Base-by-base conservation (phyloP, 768 basidiomycete genomes). In the Hygrophoropsis aurantiaca region DNA sequence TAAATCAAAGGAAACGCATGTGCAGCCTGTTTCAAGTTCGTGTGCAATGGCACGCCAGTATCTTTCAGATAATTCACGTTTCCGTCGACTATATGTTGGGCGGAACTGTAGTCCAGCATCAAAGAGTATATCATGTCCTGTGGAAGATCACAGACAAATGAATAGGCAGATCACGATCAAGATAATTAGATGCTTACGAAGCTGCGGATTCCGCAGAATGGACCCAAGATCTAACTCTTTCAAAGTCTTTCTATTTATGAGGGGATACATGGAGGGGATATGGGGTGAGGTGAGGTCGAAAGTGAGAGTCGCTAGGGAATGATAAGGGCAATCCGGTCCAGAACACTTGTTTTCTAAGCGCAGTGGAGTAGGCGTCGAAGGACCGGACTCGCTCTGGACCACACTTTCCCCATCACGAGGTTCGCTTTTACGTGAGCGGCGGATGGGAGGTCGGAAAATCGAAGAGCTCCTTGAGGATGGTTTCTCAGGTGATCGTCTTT, bases 111-210 rank as follows among this genome's bases (percentile, higher is more conserved):
- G 71, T 13, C 84, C 84, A 15, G 88, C 78, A 53, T 95, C 93
- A 54, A 94, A 94, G 55, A 94, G 79, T 50, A 94, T 76, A 67
- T 94, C 92, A 57, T 95, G 92, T 26, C 89, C 89, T 91, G 58
- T 21, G 36, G 44, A 46, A 48, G 34, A 44, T 44, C 11, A 42
- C 46, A 42, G 42, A 49, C 5, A 23, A 16, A 27, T 25, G 7
- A 16, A 11, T 1, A 5, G 9, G 36, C 2, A 32, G 15, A 48
- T 48, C 51, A 40, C n/a, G 27, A 56, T 51, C 44, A 24, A 36
- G 33, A 50, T 47, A 40, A 21, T n/a, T n/a, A 47, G 46, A 18
- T 33, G 85, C 85, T 71, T 69, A 90, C 94, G 87, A 49, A 95
- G 84, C 62, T 94, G 91, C 19, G 91, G 90, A 65, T 93, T 93